Conservation (phyloP, 371 early-diverging fungal species). For the Rhizomucor miehei region DNA sequence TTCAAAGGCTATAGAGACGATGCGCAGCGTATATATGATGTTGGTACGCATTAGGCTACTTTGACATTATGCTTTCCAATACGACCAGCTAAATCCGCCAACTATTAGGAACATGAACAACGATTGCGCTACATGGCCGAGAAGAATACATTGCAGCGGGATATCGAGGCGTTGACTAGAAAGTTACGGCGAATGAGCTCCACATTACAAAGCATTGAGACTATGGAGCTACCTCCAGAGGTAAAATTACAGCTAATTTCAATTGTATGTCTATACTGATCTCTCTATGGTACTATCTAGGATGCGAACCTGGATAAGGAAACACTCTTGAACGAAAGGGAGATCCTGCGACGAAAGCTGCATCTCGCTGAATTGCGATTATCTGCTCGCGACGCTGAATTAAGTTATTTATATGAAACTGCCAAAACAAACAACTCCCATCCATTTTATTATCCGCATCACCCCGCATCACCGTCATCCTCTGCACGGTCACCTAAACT, state of each 20-base stretch:
- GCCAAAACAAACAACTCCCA: constrained; percentile 13
- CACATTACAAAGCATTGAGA: constrained; percentile 29
- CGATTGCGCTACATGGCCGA: constrained; percentile 23
- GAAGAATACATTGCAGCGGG: constrained; percentile 23
- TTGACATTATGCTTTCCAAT: background rate
- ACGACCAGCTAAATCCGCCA: background rate
- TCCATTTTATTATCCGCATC: constrained; percentile 13
- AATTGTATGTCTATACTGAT: background rate
- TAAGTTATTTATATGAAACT: constrained; percentile 34
- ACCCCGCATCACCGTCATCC: constrained; percentile 7
- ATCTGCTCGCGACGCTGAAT: constrained; percentile 40
- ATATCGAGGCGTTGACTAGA: constrained; percentile 25
- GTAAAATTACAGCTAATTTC: too few relatives aligned
- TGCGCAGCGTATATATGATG: constrained; percentile 31
- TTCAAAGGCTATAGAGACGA: constrained; percentile 25
- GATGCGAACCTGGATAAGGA: constrained; percentile 24
- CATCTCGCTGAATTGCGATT: constrained; percentile 42
- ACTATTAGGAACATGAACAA: constrained; percentile 29
- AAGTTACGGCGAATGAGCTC: constrained; percentile 22
- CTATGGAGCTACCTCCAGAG: constrained; percentile 22
- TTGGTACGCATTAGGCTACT: constrained; percentile 13
- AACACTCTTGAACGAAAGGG: constrained; percentile 24
- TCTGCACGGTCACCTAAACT: constrained; percentile 10
- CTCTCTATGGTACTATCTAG: constrained; percentile 7
- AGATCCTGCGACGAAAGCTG: constrained; percentile 27